Evolutionary conservation across 306 rosid species (phyloP).

Genomic region (Prunus mira): DNA sequence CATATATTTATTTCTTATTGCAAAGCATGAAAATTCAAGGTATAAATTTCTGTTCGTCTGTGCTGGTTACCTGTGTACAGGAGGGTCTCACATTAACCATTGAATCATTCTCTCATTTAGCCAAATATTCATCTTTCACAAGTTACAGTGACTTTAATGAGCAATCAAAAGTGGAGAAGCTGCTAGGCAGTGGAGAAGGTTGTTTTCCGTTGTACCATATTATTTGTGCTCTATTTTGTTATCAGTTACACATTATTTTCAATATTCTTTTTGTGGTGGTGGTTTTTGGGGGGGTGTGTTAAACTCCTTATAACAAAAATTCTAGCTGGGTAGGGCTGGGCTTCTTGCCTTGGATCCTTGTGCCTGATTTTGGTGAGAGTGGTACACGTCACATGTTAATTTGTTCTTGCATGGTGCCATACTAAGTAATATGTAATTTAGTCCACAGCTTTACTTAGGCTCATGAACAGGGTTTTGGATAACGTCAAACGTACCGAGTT

Average conservation of each 20-base stretch:
- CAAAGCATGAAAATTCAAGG: background rate
- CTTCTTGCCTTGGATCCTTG: constrained; percentile 1
- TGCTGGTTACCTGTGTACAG: constrained; percentile 44
- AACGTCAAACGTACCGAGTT: background rate
- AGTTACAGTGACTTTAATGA: constrained; percentile 34
- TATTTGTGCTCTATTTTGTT: constrained; percentile 10
- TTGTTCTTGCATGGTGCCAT: background rate
- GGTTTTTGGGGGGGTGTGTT: too few relatives aligned
- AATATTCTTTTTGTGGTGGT: background rate
- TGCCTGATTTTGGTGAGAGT: background rate
- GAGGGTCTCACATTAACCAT: constrained; percentile 67
- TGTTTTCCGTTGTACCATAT: constrained; percentile 18
- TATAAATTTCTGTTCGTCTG: background rate
- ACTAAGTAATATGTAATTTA: background rate
- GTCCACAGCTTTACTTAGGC: background rate
- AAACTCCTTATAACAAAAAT: background rate
- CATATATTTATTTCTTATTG: constrained; percentile 6
- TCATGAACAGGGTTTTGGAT: background rate
- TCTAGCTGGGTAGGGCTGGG: background rate
- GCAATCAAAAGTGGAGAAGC: constrained; percentile 67
- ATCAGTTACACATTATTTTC: background rate
- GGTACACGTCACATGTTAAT: background rate
- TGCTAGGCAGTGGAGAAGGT: constrained; percentile 90
- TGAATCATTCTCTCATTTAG: constrained; percentile 62
- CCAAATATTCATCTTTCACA: constrained; percentile 46